These are phyloP conservation scores for Coniella lustricola DNA, from an alignment of 2,329 filamentous ascomycete species.

Conservation along the genomic window DNA sequence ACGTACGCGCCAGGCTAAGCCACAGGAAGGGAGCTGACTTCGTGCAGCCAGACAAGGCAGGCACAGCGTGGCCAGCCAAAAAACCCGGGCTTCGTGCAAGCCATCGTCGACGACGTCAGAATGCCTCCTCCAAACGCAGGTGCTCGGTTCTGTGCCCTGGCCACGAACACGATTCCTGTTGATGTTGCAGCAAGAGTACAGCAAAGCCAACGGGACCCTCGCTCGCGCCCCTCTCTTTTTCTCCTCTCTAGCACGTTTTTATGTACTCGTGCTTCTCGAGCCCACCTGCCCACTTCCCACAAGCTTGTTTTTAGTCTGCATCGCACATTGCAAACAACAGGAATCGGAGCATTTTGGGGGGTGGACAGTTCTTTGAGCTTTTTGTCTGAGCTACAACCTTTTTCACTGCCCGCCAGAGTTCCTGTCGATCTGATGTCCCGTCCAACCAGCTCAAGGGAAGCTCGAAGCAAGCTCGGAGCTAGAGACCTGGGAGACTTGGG, in stretches of 20 bases:
- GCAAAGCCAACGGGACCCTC: no score
- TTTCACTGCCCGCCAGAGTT: not conserved
- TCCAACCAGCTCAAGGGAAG: no score
- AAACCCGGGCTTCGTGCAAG: not conserved
- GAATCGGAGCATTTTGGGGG: not conserved
- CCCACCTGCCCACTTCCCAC: not conserved
- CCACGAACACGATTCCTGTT: no score
- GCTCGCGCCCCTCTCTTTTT: not conserved
- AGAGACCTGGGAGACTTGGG: no score
- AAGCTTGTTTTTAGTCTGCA: not conserved
- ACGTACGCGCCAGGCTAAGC: not conserved
- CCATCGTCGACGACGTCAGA: no score
- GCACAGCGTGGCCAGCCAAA: no score
- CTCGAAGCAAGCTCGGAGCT: no score
- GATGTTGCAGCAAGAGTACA: no score
- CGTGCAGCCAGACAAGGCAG: no score
- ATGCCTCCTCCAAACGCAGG: no score
- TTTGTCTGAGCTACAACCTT: not conserved
- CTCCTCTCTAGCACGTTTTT: not conserved
- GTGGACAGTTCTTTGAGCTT: not conserved
- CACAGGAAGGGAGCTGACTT: no score
- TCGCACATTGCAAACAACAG: not conserved
- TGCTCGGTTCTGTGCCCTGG: no score
- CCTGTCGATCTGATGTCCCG: not conserved
- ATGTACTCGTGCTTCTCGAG: not conserved